Evolutionary conservation across 495 filamentous ascomycete genomes (phyloP).

Genomic region (Penicillium steckii): DNA sequence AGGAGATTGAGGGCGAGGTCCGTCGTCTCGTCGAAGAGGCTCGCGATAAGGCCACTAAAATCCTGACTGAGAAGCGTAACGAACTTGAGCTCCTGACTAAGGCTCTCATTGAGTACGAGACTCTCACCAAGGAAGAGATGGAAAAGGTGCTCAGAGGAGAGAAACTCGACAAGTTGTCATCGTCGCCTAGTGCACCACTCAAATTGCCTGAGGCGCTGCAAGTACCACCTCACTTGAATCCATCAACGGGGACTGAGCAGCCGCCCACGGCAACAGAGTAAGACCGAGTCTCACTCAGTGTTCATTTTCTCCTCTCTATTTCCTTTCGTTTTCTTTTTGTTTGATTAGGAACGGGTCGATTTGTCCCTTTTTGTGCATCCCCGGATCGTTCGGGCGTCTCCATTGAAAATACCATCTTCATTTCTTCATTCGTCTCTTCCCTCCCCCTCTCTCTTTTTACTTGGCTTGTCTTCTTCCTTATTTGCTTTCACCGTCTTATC

Average conservation of each 20-base stretch:
- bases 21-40: constrained; percentile 81
- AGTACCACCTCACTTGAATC: constrained; percentile 25
- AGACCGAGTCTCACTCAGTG: constrained; percentile 1
- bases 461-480: neutral
- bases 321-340: constrained; percentile 5
- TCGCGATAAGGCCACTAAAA: constrained; percentile 65
- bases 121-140: constrained; percentile 82
- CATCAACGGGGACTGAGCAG: constrained; percentile 17
- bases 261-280: constrained; percentile 28
- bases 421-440: constrained; percentile 9
- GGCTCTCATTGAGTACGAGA: constrained; percentile 92
- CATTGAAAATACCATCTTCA: constrained; percentile 33
- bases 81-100: constrained; percentile 85
- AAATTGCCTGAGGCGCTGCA: constrained; percentile 53
- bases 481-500: neutral
- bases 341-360: neutral
- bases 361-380: constrained; percentile 23
- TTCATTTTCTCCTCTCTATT: constrained; percentile 5
- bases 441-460: neutral
- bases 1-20: constrained; percentile 82
- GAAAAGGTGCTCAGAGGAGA: constrained; percentile 83
- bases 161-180: constrained; percentile 63
- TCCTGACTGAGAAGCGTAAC: constrained; percentile 68
- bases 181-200: constrained; percentile 44
- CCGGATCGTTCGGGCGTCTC: constrained; percentile 29